A percentile compares a stretch with the other conserved stretches of the same genome.
phyloP scores from a whole-genome alignment of 75 land plant genomes.

The Picea sitchensis region DNA sequence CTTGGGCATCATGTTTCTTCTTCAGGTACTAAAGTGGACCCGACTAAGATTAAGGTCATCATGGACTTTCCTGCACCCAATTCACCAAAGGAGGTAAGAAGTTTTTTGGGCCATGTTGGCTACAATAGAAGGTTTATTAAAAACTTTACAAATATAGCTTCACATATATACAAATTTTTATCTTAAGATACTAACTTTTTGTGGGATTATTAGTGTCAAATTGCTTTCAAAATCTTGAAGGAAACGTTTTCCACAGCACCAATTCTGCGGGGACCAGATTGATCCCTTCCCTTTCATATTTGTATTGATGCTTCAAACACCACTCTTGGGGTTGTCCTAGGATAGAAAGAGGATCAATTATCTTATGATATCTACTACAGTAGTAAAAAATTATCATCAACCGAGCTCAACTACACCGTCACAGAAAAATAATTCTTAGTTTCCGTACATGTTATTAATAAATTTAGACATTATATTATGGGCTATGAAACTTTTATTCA shows the following conservation, averaged over 20 bases:
- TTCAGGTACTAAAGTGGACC: too few species aligned
- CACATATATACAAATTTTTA: too few species aligned
- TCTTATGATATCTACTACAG: background rate
- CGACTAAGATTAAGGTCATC: background rate
- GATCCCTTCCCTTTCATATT: background rate
- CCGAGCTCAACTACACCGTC: background rate
- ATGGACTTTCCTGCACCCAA: background rate
- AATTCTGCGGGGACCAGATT: too few species aligned
- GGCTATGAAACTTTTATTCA: too few species aligned
- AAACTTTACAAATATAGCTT: background rate
- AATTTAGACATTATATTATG: too few species aligned
- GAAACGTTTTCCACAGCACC: background rate
- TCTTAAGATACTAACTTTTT: background rate
- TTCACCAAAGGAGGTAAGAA: background rate
- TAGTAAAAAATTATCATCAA: background rate
- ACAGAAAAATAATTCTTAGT: too few species aligned
- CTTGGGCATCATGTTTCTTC: too few species aligned
- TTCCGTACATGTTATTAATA: too few species aligned
- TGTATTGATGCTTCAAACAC: too few species aligned
- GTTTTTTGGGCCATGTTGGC: background rate
- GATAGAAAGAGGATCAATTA: too few species aligned
- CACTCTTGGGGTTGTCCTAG: background rate
- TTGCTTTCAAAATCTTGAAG: background rate
- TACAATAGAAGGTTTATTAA: too few species aligned
- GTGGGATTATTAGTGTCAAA: background rate